Evolutionary conservation across 257 asterid genomes (phyloP).

Genomic region (Scutellaria baicalensis): DNA sequence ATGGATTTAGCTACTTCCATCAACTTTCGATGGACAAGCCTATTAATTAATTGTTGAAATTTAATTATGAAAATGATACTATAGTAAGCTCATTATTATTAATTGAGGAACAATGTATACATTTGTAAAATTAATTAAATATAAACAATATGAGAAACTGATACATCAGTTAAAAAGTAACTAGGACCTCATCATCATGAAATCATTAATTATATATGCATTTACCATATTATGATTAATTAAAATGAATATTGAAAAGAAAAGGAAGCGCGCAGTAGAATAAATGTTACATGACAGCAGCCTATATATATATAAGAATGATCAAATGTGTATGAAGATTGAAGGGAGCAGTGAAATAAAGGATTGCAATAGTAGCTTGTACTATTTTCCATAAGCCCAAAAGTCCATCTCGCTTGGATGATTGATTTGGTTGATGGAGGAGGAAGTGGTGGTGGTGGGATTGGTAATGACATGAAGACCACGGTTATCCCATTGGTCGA

Average conservation of each 20-base stretch:
- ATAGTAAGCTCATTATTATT: no score
- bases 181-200: background rate
- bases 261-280: background rate
- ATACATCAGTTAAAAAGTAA: background rate
- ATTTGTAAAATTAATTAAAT: no score
- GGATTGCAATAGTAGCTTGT: no score
- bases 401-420: conserved; percentile 69
- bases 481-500: conserved; percentile 43
- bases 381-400: conserved; percentile 52
- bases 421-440: conserved; percentile 36
- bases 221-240: background rate
- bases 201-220: background rate
- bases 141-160: background rate
- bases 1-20: no score
- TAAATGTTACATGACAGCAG: background rate
- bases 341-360: background rate
- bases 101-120: no score
- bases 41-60: no score
- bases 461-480: conserved; percentile 16
- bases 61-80: no score
- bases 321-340: background rate
- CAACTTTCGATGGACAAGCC: no score
- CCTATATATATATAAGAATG: background rate
- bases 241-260: background rate
- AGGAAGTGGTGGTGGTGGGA: conserved; percentile 24